phyloP scores from a whole-genome alignment of 2,329 filamentous ascomycete genomes.

The Thyridium curvatum region DNA sequence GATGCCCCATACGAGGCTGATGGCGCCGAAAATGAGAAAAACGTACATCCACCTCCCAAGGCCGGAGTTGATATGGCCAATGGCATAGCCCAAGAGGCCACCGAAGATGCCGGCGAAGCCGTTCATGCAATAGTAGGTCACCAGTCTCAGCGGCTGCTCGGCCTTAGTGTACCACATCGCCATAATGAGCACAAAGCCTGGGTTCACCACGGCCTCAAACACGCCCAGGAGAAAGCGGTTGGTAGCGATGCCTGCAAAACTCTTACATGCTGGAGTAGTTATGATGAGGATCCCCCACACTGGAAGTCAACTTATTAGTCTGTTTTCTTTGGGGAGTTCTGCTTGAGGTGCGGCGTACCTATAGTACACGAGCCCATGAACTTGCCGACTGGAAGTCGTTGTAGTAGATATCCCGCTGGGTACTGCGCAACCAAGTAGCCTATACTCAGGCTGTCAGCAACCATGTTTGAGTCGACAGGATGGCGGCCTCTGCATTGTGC shows the following conservation, averaged over 20 bases:
- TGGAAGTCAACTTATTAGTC: slow-evolving; percentile 40
- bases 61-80: slow-evolving; percentile 29
- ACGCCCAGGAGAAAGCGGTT: slow-evolving; percentile 48
- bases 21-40: slow-evolving; percentile 10
- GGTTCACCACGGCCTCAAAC: slow-evolving; percentile 48
- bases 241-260: slow-evolving; percentile 43
- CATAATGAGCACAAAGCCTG: slow-evolving; percentile 48
- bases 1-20: slow-evolving; percentile 28
- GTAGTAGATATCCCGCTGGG: slow-evolving; percentile 38
- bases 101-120: slow-evolving; percentile 43
- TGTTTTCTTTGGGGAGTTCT: slow-evolving; percentile 27
- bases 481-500: too few relatives aligned
- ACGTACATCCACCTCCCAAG: slow-evolving; percentile 22
- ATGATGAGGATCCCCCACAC: slow-evolving; percentile 26
- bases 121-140: slow-evolving; percentile 41
- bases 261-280: slow-evolving; percentile 40
- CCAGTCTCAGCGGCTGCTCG: slow-evolving; percentile 42
- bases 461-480: too few relatives aligned
- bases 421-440: slow-evolving; percentile 39
- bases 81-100: slow-evolving; percentile 23
- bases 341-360: neutral
- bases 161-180: slow-evolving; percentile 40
- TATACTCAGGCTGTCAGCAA: neutral
- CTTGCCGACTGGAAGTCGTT: slow-evolving; percentile 40
- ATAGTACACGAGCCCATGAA: slow-evolving; percentile 37